A percentile compares a stretch with the other conserved stretches of the same genome.
Conservation (phyloP, 176 grass and related monocot species). For the Olyra latifolia region DNA sequence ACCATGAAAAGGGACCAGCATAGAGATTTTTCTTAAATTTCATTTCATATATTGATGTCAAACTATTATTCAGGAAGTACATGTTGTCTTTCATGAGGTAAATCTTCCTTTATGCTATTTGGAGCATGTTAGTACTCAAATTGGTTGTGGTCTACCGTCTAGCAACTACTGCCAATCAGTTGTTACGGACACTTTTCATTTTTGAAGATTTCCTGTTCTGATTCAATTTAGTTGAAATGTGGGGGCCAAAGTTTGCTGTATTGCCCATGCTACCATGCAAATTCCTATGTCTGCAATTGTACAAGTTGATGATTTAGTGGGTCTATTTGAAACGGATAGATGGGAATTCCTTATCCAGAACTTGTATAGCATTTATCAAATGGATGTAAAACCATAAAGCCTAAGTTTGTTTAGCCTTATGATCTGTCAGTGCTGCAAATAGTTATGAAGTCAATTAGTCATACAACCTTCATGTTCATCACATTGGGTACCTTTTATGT, state of each 20-base stretch:
- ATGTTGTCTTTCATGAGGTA: not conserved
- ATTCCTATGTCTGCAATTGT: not conserved
- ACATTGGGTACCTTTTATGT: not conserved
- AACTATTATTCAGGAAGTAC: not conserved
- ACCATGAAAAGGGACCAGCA: not conserved
- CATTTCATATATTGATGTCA: not conserved
- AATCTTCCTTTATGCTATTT: not conserved
- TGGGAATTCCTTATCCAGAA: not conserved
- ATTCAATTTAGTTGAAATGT: constrained; percentile 16
- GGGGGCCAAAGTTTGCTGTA: not conserved
- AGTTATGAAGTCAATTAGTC: not conserved
- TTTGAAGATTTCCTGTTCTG: not conserved
- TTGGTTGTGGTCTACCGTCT: not conserved
- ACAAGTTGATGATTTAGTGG: not conserved
- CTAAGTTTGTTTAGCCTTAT: not conserved
- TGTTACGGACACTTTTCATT: not conserved
- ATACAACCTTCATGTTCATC: not conserved
- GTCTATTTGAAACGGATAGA: not conserved
- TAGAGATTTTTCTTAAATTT: not conserved
- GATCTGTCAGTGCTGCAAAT: not conserved
- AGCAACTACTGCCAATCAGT: not conserved
- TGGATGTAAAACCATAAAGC: not conserved
- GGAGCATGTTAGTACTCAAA: not conserved
- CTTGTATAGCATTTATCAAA: constrained; percentile 18
- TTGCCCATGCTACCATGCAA: not conserved